Evolutionary conservation across 2,329 filamentous ascomycete species (phyloP), one percentile per base, ranked within the genome.

Genomic region (Colletotrichum higginsianum): DNA sequence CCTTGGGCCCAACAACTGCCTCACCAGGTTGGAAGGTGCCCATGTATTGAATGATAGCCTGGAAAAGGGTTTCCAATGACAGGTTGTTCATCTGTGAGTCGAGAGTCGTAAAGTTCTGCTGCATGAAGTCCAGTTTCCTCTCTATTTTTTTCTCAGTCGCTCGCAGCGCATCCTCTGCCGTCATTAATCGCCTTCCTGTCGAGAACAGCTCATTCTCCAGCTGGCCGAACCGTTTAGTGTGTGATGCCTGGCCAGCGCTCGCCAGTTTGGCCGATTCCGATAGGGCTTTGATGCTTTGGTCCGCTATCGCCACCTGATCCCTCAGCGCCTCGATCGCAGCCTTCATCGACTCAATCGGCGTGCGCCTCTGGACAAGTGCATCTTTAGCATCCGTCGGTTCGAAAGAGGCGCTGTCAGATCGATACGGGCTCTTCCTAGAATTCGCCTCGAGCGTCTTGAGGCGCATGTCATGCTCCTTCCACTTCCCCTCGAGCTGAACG

Each of bases 11-110:
- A 4, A 66, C 18, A 3, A 58, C 35, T 5, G 53, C 66, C 21
- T 69, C 65, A 40, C 18, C 23, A 16, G 66, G 69, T 18, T 70
- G 58, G 12, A 64, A 56, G 44, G 57, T 64, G 50, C 80, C 78
- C 38, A 86, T 77, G 15, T 84, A 77, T 1, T 77, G 77, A 4
- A 84, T 74, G 11, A 88, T 85, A 1, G 78, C 78, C 7, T 81
- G 78, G 16, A 82, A 84, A 35, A 88, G 77, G 2, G 78, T 75
- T 56, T 80, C 83, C 1, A 86, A 85, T 23, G 77, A 81, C 9
- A 91, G 77, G 73, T 87, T 88, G 66, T 84, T 85, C 71, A 84
- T 89, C 71, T 86, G 87, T 0, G 71, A 66, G 75, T 87, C 84
- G 9, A 91, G 74, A 0, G 81, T 76, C 23, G 75, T 75, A 5